Evolutionary conservation across 2,329 filamentous ascomycete species (phyloP).

Genomic region (Fusarium continuum): DNA sequence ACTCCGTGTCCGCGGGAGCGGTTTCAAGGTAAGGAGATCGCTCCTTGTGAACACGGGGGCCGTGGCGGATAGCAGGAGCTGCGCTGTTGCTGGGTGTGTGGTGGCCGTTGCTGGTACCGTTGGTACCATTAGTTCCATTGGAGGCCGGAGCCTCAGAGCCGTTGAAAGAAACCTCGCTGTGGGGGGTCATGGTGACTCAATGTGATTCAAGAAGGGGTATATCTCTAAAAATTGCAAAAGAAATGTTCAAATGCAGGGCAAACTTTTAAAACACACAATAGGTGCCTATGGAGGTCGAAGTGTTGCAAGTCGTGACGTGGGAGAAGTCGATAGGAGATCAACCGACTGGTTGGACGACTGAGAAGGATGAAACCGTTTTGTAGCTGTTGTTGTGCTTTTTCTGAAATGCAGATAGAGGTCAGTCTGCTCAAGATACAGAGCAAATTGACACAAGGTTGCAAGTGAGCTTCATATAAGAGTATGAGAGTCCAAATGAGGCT

Average conservation of each 20-base stretch:
- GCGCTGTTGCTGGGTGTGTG: constrained; percentile 33
- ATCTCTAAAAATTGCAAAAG: constrained; percentile 2
- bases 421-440: constrained; percentile 21
- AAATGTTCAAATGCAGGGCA: background rate
- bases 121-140: too few species aligned
- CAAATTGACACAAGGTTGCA: background rate
- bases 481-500: constrained; percentile 2
- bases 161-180: constrained; percentile 47
- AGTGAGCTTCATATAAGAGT: constrained; percentile 3
- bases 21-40: constrained; percentile 38
- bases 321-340: background rate
- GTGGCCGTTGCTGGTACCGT: constrained; percentile 26
- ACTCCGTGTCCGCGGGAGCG: constrained; percentile 65
- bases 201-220: constrained; percentile 19
- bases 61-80: constrained; percentile 28
- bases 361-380: constrained; percentile 24
- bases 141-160: constrained; percentile 39
- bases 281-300: constrained; percentile 7
- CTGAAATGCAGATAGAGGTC: constrained; percentile 3
- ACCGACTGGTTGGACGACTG: constrained; percentile 14
- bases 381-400: constrained; percentile 22
- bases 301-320: constrained; percentile 17
- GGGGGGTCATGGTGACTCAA: constrained; percentile 48
- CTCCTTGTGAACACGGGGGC: constrained; percentile 39
- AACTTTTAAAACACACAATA: constrained; percentile 11